Evolutionary conservation across 805 yeast species (phyloP).

Genomic region (Ogataea philodendri): DNA sequence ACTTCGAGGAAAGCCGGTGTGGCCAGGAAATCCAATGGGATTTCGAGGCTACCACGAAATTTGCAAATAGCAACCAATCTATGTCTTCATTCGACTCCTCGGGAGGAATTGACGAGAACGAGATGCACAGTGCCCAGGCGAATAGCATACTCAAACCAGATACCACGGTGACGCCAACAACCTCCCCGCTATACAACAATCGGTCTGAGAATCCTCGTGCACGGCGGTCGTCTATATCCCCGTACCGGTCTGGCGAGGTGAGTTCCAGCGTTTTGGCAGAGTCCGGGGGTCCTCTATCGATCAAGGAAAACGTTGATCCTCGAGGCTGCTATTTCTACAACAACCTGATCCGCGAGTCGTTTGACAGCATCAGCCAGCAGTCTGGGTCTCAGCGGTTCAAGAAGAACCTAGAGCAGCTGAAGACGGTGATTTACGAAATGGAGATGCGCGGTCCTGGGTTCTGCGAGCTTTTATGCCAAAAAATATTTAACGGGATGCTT

Average conservation of each 20-base stretch:
- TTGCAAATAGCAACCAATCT: slow-evolving; percentile 1
- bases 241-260: neutral
- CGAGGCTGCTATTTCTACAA: slow-evolving; percentile 17
- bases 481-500: slow-evolving; percentile 17
- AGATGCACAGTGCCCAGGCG: slow-evolving; percentile 14
- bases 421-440: slow-evolving; percentile 18
- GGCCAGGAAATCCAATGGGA: slow-evolving; percentile 32
- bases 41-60: slow-evolving; percentile 18
- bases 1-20: slow-evolving; percentile 19
- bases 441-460: slow-evolving; percentile 21
- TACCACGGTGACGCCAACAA: slow-evolving; percentile 19
- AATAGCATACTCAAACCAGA: slow-evolving; percentile 17
- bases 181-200: slow-evolving; percentile 20
- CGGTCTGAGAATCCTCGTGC: slow-evolving; percentile 14
- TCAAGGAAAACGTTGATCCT: slow-evolving; percentile 20
- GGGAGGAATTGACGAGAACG: slow-evolving; percentile 14
- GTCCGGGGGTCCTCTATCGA: slow-evolving; percentile 3
- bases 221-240: slow-evolving; percentile 2
- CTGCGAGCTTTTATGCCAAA: slow-evolving; percentile 19
- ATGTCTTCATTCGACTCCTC: slow-evolving; percentile 4
- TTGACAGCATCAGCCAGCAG: slow-evolving; percentile 16
- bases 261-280: slow-evolving; percentile 3
- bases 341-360: slow-evolving; percentile 16
- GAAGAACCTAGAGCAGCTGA: slow-evolving; percentile 16
- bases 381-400: slow-evolving; percentile 18